Percentiles rank a stretch among this genome's conserved stretches.
Evolutionary conservation across 2,329 filamentous ascomycete species (phyloP).

Genomic region (Cladosporium phlei): DNA sequence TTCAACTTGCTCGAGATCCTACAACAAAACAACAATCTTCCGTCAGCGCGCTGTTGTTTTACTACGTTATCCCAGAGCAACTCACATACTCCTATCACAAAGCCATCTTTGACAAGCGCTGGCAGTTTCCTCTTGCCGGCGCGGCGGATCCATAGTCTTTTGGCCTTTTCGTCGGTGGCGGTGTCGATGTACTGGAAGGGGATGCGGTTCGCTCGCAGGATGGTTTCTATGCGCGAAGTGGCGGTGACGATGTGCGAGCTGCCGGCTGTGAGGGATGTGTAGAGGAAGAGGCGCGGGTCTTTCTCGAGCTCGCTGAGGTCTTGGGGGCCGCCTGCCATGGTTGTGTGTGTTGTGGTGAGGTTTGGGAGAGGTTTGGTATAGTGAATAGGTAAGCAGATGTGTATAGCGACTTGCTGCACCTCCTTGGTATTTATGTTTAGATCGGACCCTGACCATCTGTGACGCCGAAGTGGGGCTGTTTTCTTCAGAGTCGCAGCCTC

Average conservation of each 20-base stretch:
- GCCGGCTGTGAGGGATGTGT: constrained; percentile 91
- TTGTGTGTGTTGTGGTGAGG: neutral
- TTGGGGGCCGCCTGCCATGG: constrained; percentile 15
- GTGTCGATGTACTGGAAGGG: constrained; percentile 91
- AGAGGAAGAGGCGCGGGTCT: constrained; percentile 70
- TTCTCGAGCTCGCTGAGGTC: constrained; percentile 43
- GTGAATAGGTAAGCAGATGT: neutral
- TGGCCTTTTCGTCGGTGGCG: constrained; percentile 81
- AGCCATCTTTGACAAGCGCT: constrained; percentile 78
- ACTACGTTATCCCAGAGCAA: constrained; percentile 8
- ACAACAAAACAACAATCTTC: constrained; percentile 2
- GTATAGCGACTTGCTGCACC: no score
- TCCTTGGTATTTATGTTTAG: no score
- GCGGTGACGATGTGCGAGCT: constrained; percentile 95
- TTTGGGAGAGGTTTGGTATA: no score
- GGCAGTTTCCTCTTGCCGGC: constrained; percentile 85
- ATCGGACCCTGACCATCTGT: no score
- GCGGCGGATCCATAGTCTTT: constrained; percentile 81
- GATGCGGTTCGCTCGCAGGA: constrained; percentile 88
- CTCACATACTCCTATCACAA: constrained; percentile 73
- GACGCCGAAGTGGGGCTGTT: no score
- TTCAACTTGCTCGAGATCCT: constrained; percentile 92
- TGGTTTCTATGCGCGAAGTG: constrained; percentile 91
- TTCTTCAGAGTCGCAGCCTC: no score
- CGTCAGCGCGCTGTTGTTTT: neutral